Percentiles rank a stretch among this genome's conserved stretches.
phyloP scores from a whole-genome alignment of 179 eudicot species.

The Beta lomatogona region DNA sequence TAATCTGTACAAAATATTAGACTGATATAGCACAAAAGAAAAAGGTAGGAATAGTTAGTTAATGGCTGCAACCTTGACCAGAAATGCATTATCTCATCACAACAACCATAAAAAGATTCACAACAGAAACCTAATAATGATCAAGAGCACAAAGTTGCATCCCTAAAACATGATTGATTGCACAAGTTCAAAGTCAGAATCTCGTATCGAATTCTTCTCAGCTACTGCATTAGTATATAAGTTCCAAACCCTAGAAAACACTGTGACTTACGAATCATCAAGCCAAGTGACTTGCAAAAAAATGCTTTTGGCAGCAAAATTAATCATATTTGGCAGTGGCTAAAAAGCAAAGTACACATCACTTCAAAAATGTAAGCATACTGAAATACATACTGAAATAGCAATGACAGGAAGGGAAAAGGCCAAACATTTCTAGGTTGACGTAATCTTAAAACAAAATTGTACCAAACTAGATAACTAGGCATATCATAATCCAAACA shows the following conservation, averaged over 20 bases:
- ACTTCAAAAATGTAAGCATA: not conserved
- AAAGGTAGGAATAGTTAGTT: not conserved
- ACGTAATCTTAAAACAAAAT: not conserved
- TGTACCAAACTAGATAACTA: not conserved
- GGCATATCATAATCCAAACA: not conserved
- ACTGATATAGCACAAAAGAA: not conserved
- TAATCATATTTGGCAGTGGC: not conserved
- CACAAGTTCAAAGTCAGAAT: not conserved
- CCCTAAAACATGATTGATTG: not conserved
- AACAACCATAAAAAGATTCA: not conserved
- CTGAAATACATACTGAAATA: not conserved
- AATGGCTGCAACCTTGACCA: not conserved
- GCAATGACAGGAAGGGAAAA: not conserved
- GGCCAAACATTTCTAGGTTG: not conserved
- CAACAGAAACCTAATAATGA: not conserved
- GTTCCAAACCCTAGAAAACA: not conserved
- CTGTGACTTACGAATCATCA: not conserved
- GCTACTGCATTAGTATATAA: not conserved
- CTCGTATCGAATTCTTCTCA: not conserved
- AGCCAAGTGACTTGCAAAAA: not conserved
- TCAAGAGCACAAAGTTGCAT: not conserved
- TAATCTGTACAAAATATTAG: not conserved
- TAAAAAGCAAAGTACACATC: not conserved
- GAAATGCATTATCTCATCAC: not conserved
- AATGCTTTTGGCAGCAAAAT: not conserved